Percentiles rank a stretch among this genome's conserved stretches.
phyloP scores from a whole-genome alignment of 2,329 filamentous ascomycete species.

The Sclerotinia glacialis region DNA sequence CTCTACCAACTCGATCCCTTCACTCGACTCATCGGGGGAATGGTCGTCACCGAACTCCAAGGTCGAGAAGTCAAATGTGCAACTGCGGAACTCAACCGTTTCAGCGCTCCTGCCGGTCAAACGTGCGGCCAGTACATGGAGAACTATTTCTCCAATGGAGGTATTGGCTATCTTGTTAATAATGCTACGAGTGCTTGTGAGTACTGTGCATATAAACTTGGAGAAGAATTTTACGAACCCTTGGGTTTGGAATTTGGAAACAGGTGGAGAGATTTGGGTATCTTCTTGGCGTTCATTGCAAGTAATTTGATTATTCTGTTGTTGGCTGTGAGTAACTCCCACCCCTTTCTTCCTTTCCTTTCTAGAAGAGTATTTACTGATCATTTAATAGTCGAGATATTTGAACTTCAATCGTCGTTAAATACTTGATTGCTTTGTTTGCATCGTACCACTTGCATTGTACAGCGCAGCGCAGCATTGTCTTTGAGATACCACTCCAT shows the following conservation, averaged over 20 bases:
- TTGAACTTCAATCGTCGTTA: slow-evolving; percentile 48
- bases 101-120: slow-evolving; percentile 62
- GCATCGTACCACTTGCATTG: neutral
- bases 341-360: neutral
- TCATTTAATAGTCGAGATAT: slow-evolving; percentile 38
- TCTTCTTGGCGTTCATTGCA: slow-evolving; percentile 70
- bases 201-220: slow-evolving; percentile 78
- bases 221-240: slow-evolving; percentile 74
- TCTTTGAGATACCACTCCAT: neutral
- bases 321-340: slow-evolving; percentile 41
- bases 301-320: slow-evolving; percentile 70
- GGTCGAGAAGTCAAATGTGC: slow-evolving; percentile 60
- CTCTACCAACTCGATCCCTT: slow-evolving; percentile 81
- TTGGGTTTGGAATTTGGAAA: slow-evolving; percentile 65
- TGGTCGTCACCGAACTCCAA: slow-evolving; percentile 75
- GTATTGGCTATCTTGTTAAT: slow-evolving; percentile 67
- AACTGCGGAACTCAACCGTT: slow-evolving; percentile 60
- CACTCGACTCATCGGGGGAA: slow-evolving; percentile 75
- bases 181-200: slow-evolving; percentile 66
- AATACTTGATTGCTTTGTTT: neutral
- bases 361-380: slow-evolving; percentile 22
- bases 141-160: slow-evolving; percentile 65
- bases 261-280: slow-evolving; percentile 81
- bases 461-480: no score
- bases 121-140: slow-evolving; percentile 75